These are phyloP conservation scores for Stentor roeselii DNA, from an alignment of 73 alveolate genomes.

Conservation along the genomic window DNA sequence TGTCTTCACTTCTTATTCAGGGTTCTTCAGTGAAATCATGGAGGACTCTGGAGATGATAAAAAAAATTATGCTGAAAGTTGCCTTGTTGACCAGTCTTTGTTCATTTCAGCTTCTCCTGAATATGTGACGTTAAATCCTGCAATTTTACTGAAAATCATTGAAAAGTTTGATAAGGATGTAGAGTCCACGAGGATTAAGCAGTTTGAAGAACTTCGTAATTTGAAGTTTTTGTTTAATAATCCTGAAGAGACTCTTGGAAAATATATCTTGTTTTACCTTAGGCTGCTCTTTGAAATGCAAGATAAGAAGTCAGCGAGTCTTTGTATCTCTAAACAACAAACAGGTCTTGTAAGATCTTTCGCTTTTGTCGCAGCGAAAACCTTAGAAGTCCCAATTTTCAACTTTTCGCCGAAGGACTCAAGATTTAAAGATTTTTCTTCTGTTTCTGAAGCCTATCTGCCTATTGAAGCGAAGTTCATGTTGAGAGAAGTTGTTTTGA, in stretches of 20 bases:
- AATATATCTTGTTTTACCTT: background rate
- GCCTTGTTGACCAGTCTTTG: background rate
- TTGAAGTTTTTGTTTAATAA: background rate
- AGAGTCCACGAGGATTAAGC: background rate
- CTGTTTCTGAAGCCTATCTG: background rate
- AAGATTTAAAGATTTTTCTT: background rate
- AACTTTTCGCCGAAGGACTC: background rate
- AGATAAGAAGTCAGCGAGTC: background rate
- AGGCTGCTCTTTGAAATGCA: background rate
- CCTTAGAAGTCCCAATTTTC: background rate
- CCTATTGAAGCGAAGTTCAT: slow-evolving; percentile 2
- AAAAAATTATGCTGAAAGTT: background rate
- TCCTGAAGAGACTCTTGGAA: slow-evolving; percentile 21
- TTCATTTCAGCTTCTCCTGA: background rate
- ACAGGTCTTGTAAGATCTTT: background rate
- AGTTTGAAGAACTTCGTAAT: slow-evolving; percentile 4
- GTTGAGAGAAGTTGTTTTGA: background rate
- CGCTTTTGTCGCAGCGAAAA: background rate
- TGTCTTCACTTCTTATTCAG: background rate
- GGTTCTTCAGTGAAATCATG: background rate
- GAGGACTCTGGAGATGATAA: background rate
- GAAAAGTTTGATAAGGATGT: slow-evolving; percentile 8
- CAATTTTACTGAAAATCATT: background rate
- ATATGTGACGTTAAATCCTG: background rate
- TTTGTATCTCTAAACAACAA: background rate